Percentiles rank a stretch among this genome's conserved stretches.
phyloP scores from a whole-genome alignment of 164 flowering plant species.

The Platanus orientalis region DNA sequence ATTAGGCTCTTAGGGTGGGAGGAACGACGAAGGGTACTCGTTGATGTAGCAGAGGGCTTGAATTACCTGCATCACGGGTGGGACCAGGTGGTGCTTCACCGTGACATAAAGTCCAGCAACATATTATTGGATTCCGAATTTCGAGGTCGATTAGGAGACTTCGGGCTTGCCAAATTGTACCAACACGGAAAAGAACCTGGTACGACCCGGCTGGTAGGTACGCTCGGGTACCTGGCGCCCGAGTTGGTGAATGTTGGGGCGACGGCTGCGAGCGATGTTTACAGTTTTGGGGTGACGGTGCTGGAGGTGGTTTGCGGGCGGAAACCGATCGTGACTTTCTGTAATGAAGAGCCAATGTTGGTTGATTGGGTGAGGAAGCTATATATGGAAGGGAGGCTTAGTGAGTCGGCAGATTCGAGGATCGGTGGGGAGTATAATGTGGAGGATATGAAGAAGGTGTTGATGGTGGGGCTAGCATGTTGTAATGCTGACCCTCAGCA shows the following conservation, averaged over 20 bases:
- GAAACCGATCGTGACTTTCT: conserved; percentile 51
- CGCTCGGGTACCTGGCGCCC: conserved; percentile 84
- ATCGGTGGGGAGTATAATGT: conserved; percentile 36
- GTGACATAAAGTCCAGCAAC: conserved; percentile 80
- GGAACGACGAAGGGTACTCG: conserved; percentile 36
- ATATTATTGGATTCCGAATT: conserved; percentile 56
- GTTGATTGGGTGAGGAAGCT: conserved; percentile 71
- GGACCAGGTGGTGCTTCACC: conserved; percentile 73
- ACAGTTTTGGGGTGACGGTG: conserved; percentile 74
- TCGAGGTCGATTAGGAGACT: conserved; percentile 68
- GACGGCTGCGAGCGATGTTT: conserved; percentile 69
- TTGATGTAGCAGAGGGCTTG: conserved; percentile 71
- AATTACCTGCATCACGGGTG: conserved; percentile 69
- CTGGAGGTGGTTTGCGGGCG: conserved; percentile 77
- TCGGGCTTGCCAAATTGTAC: conserved; percentile 70
- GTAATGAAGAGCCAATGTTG: conserved; percentile 50
- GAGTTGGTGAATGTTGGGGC: conserved; percentile 47
- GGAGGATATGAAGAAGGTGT: conserved; percentile 53
- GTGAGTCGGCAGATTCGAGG: conserved; percentile 57
- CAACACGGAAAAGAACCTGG: conserved; percentile 52
- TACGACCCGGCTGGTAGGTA: conserved; percentile 76
- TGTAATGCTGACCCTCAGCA: conserved; percentile 61
- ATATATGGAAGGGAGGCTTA: conserved; percentile 38
- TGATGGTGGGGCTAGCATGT: conserved; percentile 74
- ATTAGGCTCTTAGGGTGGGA: conserved; percentile 31